Percentiles rank a stretch among this genome's conserved stretches.
These are phyloP conservation scores for Cordia subcordata DNA, from an alignment of 257 asterid species.

Conservation along the genomic window DNA sequence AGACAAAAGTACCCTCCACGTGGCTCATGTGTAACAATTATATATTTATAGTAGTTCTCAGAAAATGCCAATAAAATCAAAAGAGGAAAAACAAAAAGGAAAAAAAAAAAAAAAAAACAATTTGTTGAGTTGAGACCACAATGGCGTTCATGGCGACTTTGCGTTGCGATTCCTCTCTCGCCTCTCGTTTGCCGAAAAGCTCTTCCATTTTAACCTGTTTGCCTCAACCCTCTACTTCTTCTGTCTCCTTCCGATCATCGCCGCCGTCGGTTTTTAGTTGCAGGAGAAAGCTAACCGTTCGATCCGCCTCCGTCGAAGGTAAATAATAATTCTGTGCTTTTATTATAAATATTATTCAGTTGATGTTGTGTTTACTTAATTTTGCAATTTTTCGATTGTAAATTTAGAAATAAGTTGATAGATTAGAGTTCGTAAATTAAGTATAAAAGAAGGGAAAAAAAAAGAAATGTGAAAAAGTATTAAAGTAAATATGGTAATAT, in stretches of 20 bases:
- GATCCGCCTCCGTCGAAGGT: slow-evolving; percentile 2
- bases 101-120: background rate
- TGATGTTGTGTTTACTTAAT: too few species aligned
- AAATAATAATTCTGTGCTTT: background rate
- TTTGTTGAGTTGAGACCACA: background rate
- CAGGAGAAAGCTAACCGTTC: background rate
- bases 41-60: too few species aligned
- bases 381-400: too few species aligned
- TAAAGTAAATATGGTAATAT: too few species aligned
- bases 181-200: background rate
- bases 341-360: background rate
- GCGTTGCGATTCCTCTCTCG: background rate
- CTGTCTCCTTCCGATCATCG: background rate
- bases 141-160: background rate
- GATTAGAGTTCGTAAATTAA: background rate
- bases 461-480: too few species aligned
- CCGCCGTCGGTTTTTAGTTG: background rate
- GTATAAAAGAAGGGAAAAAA: too few species aligned
- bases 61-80: too few species aligned
- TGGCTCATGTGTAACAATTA: too few species aligned
- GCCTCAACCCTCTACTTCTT: background rate
- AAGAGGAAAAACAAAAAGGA: too few species aligned
- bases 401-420: background rate
- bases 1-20: too few species aligned
- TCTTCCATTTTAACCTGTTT: background rate